Evolutionary conservation across 257 asterid species (phyloP).

Genomic region (Echium plantagineum): DNA sequence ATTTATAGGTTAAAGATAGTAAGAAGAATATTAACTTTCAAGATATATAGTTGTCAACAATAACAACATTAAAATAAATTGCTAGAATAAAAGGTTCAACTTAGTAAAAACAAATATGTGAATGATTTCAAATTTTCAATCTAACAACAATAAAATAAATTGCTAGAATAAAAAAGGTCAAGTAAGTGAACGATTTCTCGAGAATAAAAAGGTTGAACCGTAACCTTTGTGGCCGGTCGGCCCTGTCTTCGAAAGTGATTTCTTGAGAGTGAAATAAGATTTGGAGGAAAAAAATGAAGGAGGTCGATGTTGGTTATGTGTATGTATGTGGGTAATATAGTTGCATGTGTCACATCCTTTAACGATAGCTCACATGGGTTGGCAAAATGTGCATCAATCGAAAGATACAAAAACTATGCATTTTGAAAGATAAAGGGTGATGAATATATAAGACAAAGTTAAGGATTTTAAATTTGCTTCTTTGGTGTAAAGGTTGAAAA

Average conservation of each 20-base stretch:
- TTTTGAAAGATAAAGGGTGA: not conserved
- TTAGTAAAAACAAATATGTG: not conserved
- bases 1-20: not conserved
- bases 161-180: too few species aligned
- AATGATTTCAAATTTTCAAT: too few species aligned
- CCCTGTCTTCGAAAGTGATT: too few species aligned
- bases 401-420: constrained; percentile 1
- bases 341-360: constrained; percentile 31
- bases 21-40: not conserved
- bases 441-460: too few species aligned
- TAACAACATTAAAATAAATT: not conserved
- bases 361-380: constrained; percentile 47
- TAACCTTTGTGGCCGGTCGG: too few species aligned
- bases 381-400: constrained; percentile 21
- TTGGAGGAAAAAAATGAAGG: not conserved
- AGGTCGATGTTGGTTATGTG: not conserved
- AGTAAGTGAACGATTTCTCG: too few species aligned
- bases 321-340: constrained; percentile 16
- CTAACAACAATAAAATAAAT: too few species aligned
- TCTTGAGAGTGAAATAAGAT: too few species aligned
- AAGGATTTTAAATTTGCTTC: too few species aligned
- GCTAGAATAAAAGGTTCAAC: not conserved
- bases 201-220: too few species aligned
- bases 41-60: not conserved
- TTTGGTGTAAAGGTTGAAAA: too few species aligned